Percentiles rank a stretch among this genome's conserved stretches.
These are phyloP conservation scores for Xylaria intraflava DNA, from an alignment of 495 filamentous ascomycete species.

Conservation along the genomic window DNA sequence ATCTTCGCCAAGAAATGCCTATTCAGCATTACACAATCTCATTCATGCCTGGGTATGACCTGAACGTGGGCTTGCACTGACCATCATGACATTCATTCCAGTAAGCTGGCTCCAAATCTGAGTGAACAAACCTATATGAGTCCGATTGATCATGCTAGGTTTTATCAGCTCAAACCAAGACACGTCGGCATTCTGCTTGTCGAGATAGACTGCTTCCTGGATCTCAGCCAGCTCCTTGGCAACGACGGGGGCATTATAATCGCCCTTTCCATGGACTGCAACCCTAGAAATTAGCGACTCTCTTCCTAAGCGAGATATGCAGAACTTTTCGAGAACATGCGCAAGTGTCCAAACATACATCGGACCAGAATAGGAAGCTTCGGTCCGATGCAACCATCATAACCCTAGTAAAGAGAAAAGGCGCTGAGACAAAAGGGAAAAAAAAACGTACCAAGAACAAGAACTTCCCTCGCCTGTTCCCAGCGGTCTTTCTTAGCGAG, in stretches of 20 bases:
- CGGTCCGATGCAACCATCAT: not conserved
- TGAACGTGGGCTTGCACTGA: slow-evolving; percentile 12
- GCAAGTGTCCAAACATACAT: too few relatives aligned
- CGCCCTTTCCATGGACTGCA: slow-evolving; percentile 57
- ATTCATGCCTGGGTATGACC: not conserved
- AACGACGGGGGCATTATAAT: slow-evolving; percentile 56
- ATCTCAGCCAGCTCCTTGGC: slow-evolving; percentile 63
- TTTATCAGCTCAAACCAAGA: slow-evolving; percentile 64
- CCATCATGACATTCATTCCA: slow-evolving; percentile 85
- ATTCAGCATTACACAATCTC: not conserved
- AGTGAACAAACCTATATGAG: slow-evolving; percentile 66
- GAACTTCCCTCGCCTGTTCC: slow-evolving; percentile 59
- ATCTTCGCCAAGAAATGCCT: not conserved
- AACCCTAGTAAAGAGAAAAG: too few relatives aligned
- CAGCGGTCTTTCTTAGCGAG: slow-evolving; percentile 66
- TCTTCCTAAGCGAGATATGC: not conserved
- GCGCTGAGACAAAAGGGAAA: not conserved
- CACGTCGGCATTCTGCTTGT: slow-evolving; percentile 54
- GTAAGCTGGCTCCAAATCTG: slow-evolving; percentile 83
- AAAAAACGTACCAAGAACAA: slow-evolving; percentile 39
- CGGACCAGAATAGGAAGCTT: not conserved
- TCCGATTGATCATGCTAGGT: slow-evolving; percentile 67
- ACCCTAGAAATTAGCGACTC: not conserved
- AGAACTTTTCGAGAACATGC: too few relatives aligned
- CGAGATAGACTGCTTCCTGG: slow-evolving; percentile 61